Base-by-base conservation (phyloP, 73 alveolate genomes). In the Paramecium caudatum region DNA sequence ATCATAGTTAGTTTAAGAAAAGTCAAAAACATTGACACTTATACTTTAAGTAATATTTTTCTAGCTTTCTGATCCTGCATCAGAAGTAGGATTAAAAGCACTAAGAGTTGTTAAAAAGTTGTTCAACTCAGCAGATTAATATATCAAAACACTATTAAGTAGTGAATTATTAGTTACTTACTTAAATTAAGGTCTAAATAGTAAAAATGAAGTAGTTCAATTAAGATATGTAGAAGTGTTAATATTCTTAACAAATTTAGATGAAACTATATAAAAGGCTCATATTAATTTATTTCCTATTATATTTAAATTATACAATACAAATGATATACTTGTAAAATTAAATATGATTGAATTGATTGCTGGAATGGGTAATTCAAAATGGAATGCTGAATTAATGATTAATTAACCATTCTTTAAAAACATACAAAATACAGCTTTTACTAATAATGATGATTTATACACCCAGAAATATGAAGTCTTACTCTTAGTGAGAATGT, bases 321-420 rank as follows among this genome's bases (percentile, higher is more conserved):
- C 88, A 9, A 68, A 74, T 61, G 82, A 70, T 13, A 70, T 70
- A 16, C 27, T 70, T 5, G 87, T 70, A 16, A 70, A 70, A 41
- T 41, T 70, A 5, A 70, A 70, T 13, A 70, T 70, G 87, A 70
- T 70, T 70, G 87, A 70, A 70, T 23, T 70, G 6, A 34, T 70
- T 2, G 34, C 61, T n/a, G 61, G 25, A 13, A 70, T 39, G 87
- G 88, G 88, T n/a, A 43, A 74, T 37, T 37, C 69, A n/a, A 43
- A 74, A 74, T 37, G 46, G 47, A 39, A 23, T 16, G 49, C 88
- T 8, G 39, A 74, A 74, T 43, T 41, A 8, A 19, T 74, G 47
- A 37, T 74, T 2, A 74, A 41, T 12, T 34, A 74, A 43, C 7
- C 62, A 0, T 74, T 74, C n/a, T 74, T 74, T 9, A 39, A 74